Base-by-base conservation (phyloP, 495 filamentous ascomycete genomes). In the Hypoxylon rickii region DNA sequence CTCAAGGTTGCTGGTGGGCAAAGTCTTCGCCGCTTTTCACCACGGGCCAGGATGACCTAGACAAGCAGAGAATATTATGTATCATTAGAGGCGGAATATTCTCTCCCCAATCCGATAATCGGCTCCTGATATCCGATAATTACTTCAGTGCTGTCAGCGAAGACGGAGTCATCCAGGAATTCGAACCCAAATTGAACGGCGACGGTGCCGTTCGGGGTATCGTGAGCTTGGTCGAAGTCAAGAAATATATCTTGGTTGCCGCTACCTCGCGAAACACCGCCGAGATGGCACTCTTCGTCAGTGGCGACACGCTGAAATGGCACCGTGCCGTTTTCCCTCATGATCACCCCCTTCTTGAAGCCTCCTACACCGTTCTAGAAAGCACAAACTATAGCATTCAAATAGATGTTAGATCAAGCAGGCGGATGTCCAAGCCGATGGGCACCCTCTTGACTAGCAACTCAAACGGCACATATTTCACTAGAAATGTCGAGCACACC, bases 371-470 rank as follows among this genome's bases (percentile, higher is more conserved):
- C 0, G 78, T 97, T 17, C 78, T 98, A 21, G 93, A 97, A 73
- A 92, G 90, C 56, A 97, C 94, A 13, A 89, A 96, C 59, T 96
- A 97, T 76, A 96, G 92, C 74, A 90, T 98, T 54, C 92, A 97
- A 69, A 85, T 98, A 33, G 92, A 97, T 76, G 92, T 97, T 56
- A 83, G 90, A 77, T 89, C 85, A 1, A 82, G 83, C 8, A 69
- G 37, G 52, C 65, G 66, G 3, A 72, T 77, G 22, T 75, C 74
- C 2, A 82, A 75, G 29, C 85, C 88, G 3, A 90, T 96, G 82
- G 94, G 94, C 17, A 83, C 88, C 2, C 77, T 97, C 15, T 89
- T 95, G 61, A 93, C 89, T 7, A 97, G 93, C 65, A 97, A 97
- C 61, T 96, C 90, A 15, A 94, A 97, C 64, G 94, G 94, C 36